Percentiles rank a stretch among this genome's conserved stretches.
Evolutionary conservation across 2,329 filamentous ascomycete species (phyloP).

Genomic region (Fusarium sp.): DNA sequence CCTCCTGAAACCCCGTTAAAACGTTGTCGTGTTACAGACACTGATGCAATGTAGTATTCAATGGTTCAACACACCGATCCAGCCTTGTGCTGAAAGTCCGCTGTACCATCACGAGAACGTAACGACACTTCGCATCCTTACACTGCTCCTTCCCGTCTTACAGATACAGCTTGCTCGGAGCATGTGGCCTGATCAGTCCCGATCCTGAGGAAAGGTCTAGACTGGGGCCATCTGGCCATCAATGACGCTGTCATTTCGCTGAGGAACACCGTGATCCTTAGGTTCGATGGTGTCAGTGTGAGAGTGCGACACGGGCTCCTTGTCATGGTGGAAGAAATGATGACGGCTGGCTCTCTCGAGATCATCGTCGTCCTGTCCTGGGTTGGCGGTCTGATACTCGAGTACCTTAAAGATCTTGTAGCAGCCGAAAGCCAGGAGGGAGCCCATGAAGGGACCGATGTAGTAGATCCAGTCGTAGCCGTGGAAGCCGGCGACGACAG

Average conservation of each 20-base stretch:
- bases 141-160: constrained; percentile 11
- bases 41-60: constrained; percentile 25
- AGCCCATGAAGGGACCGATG: constrained; percentile 63
- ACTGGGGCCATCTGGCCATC: constrained; percentile 32
- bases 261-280: constrained; percentile 20
- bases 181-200: constrained; percentile 5
- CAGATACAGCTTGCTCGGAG: constrained; percentile 11
- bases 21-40: constrained; percentile 23
- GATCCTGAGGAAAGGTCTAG: background rate
- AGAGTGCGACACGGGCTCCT: constrained; percentile 18
- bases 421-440: constrained; percentile 59
- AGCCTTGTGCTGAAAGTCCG: constrained; percentile 14
- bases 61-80: constrained; percentile 21
- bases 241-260: constrained; percentile 40
- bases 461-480: constrained; percentile 67
- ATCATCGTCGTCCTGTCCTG: constrained; percentile 58
- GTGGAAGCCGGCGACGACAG: constrained; percentile 56
- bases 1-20: background rate
- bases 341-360: constrained; percentile 37
- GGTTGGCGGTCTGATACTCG: constrained; percentile 63
- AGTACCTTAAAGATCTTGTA: constrained; percentile 64
- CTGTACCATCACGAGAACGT: constrained; percentile 13
- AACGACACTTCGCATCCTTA: constrained; percentile 9
- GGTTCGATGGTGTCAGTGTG: constrained; percentile 36
- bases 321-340: constrained; percentile 10